Conservation (phyloP, 2,329 filamentous ascomycete genomes). For the Paecilomyces sp. region DNA sequence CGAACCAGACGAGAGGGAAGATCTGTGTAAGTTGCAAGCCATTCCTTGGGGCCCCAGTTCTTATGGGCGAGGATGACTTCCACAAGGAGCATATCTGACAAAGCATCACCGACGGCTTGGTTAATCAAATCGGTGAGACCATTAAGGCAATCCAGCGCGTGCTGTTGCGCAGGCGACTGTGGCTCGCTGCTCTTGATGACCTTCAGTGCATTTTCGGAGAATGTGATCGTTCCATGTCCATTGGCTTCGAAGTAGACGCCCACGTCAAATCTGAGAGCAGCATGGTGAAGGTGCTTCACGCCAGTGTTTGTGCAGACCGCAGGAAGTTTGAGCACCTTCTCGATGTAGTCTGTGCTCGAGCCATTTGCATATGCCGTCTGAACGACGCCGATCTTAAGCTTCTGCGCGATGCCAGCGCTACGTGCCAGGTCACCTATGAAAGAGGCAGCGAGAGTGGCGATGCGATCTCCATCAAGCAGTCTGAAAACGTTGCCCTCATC, state of each 20-base stretch:
- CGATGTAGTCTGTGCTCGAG: slow-evolving; percentile 84
- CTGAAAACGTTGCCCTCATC: slow-evolving; percentile 78
- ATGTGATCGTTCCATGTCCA: slow-evolving; percentile 92
- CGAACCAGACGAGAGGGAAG: slow-evolving; percentile 92
- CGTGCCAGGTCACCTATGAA: slow-evolving; percentile 87
- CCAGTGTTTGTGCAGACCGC: slow-evolving; percentile 91
- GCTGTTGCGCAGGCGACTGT: slow-evolving; percentile 84
- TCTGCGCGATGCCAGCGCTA: slow-evolving; percentile 68
- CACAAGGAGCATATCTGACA: slow-evolving; percentile 92
- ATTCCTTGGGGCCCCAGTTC: slow-evolving; percentile 80
- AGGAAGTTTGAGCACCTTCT: slow-evolving; percentile 78
- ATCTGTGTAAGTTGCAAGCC: slow-evolving; percentile 88
- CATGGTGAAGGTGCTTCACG: slow-evolving; percentile 96
- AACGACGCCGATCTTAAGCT: slow-evolving; percentile 85
- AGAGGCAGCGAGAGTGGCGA: slow-evolving; percentile 85
- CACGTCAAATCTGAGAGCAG: slow-evolving; percentile 88
- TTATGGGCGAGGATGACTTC: slow-evolving; percentile 96
- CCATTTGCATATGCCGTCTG: slow-evolving; percentile 98
- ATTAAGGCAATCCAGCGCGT: slow-evolving; percentile 75
- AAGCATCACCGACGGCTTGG: slow-evolving; percentile 92
- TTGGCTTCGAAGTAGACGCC: slow-evolving; percentile 99
- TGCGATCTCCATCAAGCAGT: slow-evolving; percentile 92
- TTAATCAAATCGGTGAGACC: slow-evolving; percentile 90
- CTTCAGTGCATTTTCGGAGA: slow-evolving; percentile 75
- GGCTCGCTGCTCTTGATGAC: slow-evolving; percentile 73